These are phyloP conservation scores for Penicilliopsis zonata DNA, from an alignment of 495 filamentous ascomycete genomes.

Conservation along the genomic window DNA sequence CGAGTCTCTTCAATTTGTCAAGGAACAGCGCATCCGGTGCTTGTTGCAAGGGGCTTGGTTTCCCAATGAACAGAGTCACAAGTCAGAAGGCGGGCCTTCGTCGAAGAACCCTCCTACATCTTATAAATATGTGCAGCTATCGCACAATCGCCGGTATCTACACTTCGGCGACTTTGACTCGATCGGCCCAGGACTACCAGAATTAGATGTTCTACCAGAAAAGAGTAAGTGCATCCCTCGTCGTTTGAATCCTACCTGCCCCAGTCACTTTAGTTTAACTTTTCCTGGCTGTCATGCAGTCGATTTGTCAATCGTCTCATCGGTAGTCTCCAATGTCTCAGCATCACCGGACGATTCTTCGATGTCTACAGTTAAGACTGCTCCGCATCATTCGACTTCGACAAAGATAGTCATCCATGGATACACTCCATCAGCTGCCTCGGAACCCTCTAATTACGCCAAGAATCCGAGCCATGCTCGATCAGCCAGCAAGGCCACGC, in stretches of 20 bases:
- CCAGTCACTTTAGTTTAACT: neutral
- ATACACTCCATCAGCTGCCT: slow-evolving; percentile 30
- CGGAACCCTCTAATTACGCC: slow-evolving; percentile 17
- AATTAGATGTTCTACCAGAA: slow-evolving; percentile 59
- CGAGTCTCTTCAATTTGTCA: slow-evolving; percentile 89
- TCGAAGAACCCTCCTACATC: slow-evolving; percentile 27
- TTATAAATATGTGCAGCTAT: slow-evolving; percentile 79
- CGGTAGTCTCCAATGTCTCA: slow-evolving; percentile 87
- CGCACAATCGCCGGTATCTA: slow-evolving; percentile 80
- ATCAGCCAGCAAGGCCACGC: slow-evolving; percentile 22
- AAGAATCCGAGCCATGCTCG: slow-evolving; percentile 19
- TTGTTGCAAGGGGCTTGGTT: slow-evolving; percentile 89
- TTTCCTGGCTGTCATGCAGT: slow-evolving; percentile 31
- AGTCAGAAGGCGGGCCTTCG: slow-evolving; percentile 19
- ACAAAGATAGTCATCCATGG: slow-evolving; percentile 92
- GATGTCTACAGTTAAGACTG: slow-evolving; percentile 42
- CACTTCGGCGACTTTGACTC: slow-evolving; percentile 83
- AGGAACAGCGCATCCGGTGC: slow-evolving; percentile 92
- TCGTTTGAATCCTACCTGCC: neutral
- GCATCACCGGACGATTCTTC: slow-evolving; percentile 37
- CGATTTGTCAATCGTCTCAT: slow-evolving; percentile 79
- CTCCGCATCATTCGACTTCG: slow-evolving; percentile 35
- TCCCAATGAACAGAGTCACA: slow-evolving; percentile 37
- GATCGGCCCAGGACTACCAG: slow-evolving; percentile 51
- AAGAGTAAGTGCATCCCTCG: slow-evolving; percentile 42